Evolutionary conservation across 345 rosid species (phyloP).

Genomic region (Hibiscus mutabilis): DNA sequence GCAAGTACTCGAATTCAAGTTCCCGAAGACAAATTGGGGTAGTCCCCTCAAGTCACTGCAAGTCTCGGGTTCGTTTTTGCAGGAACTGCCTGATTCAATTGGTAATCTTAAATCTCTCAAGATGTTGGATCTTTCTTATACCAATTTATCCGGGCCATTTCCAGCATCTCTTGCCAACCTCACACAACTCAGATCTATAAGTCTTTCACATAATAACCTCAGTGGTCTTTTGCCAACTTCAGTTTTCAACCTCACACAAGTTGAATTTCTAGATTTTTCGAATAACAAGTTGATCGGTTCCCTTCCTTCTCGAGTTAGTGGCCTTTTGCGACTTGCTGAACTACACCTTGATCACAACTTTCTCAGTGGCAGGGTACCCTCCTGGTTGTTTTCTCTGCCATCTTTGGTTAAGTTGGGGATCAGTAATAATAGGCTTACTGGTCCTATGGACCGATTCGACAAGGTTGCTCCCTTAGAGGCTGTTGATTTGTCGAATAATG

Average conservation of each 20-base stretch:
- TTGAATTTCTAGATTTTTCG: background rate
- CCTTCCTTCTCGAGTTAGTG: background rate
- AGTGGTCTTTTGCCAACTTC: background rate
- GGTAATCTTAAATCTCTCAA: background rate
- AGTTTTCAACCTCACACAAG: background rate
- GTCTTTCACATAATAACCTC: background rate
- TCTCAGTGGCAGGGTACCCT: background rate
- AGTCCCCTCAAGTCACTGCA: too few species aligned
- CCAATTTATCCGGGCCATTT: constrained; percentile 1
- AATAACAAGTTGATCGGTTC: background rate
- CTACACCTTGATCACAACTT: background rate
- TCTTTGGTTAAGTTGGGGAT: background rate
- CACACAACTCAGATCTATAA: background rate
- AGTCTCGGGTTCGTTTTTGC: background rate
- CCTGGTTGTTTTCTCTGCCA: constrained; percentile 7
- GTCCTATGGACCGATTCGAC: background rate
- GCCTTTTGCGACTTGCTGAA: background rate
- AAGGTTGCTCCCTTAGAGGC: background rate
- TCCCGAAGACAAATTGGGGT: too few species aligned
- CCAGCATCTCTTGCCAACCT: background rate
- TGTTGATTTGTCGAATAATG: background rate
- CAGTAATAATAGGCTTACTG: background rate
- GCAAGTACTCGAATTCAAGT: too few species aligned
- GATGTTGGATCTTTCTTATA: background rate
- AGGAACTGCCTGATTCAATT: constrained; percentile 8